A percentile compares a stretch with the other conserved stretches of the same genome.
These are phyloP conservation scores for Tetrahymena elliotti DNA, from an alignment of 73 alveolate species.

Conservation along the genomic window DNA sequence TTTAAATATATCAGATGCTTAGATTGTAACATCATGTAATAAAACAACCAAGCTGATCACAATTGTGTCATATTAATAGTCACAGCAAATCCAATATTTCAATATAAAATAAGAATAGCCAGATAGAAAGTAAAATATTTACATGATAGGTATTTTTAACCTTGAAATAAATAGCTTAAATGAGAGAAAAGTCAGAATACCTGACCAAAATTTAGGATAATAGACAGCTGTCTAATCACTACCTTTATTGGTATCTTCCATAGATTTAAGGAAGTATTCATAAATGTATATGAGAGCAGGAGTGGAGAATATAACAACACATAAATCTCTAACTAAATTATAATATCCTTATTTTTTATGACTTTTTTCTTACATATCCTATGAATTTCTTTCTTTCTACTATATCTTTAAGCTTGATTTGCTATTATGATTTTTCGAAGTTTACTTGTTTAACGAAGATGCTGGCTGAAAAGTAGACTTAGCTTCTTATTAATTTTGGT, in stretches of 20 bases:
- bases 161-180: background rate
- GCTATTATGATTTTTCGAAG: background rate
- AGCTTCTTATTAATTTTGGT: background rate
- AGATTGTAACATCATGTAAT: background rate
- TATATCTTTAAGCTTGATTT: background rate
- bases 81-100: background rate
- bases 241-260: background rate
- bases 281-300: background rate
- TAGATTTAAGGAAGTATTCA: background rate
- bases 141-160: background rate
- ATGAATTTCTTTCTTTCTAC: background rate
- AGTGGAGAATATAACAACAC: background rate
- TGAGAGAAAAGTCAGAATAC: background rate
- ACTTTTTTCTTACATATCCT: background rate
- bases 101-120: background rate
- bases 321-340: background rate
- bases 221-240: background rate
- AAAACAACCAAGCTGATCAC: background rate
- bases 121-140: background rate
- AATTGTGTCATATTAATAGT: background rate
- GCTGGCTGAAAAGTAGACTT: background rate
- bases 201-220: background rate
- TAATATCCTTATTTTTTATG: background rate
- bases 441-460: background rate
- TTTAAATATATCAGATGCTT: background rate